Percentiles rank a stretch among this genome's conserved stretches.
phyloP scores from a whole-genome alignment of 1,139 yeast species.

The Candida frijolesensis region DNA sequence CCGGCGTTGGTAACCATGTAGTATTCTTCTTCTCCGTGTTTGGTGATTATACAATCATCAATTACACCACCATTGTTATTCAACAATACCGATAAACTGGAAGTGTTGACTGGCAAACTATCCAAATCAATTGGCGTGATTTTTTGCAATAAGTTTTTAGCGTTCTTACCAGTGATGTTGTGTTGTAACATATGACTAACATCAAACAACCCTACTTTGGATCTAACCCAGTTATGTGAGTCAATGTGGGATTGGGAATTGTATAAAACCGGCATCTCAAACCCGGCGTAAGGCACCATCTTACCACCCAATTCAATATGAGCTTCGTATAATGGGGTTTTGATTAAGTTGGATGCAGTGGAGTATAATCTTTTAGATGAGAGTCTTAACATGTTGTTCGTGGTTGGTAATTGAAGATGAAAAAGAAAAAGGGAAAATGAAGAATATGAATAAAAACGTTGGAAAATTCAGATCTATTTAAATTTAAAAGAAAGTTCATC shows the following conservation, averaged over 20 bases:
- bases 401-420: neutral
- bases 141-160: constrained; percentile 70
- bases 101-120: constrained; percentile 54
- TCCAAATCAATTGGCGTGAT: constrained; percentile 84
- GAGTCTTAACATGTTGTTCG: constrained; percentile 20
- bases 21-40: constrained; percentile 72
- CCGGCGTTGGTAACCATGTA: constrained; percentile 98
- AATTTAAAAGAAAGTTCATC: neutral
- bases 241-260: constrained; percentile 82
- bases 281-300: constrained; percentile 95
- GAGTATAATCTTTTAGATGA: constrained; percentile 29
- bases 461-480: neutral
- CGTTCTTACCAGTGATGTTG: constrained; percentile 65
- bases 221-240: constrained; percentile 92
- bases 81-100: constrained; percentile 78
- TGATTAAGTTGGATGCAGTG: constrained; percentile 31
- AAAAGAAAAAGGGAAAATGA: neutral
- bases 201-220: constrained; percentile 87
- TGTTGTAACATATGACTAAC: constrained; percentile 98
- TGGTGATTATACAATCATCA: constrained; percentile 91
- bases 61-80: constrained; percentile 79
- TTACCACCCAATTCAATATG: constrained; percentile 82
- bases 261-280: constrained; percentile 90
- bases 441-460: neutral
- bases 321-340: constrained; percentile 81